Base-by-base conservation (phyloP, 345 rosid genomes). In the Murraya paniculata region DNA sequence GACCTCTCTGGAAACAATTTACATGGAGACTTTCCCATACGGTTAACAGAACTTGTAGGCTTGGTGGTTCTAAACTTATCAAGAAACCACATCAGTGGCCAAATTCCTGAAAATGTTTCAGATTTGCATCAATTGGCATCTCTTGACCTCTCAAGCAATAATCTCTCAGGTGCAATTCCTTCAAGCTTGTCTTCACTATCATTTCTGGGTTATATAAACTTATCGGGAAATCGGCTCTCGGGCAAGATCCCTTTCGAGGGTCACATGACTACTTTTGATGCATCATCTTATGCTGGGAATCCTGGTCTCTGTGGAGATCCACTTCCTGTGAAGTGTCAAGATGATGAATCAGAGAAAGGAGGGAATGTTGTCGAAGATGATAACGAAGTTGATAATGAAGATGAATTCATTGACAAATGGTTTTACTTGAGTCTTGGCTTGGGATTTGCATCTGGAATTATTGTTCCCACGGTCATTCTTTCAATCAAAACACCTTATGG, bases 91-190 rank as follows among this genome's bases (percentile, higher is more conserved):
- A 76, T 87, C 55, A 48, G 5, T 0, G 87, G 87, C 53, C 50
- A 50, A 13, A 80, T 89, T 66, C 85, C 85, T 13, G 80, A 35
- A 69, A 84, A 76, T 68, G 81, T 89, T 45, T 86, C 87, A 2
- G 66, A 48, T 28, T 28, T 89, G 81, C 78, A 21, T 35, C 85
- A 86, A 58, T 64, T 89, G 68, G 45, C 75, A 22, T 87, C 90
- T 24, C 88, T 89, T 65, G 92, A 87, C 82, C 85, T 90, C 59
- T 86, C 91, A 57, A 80, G 80, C 64, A 89, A 88, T 59, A 58
- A 25, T 33, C 81, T 88, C 7, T 83, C 86, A 3, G 88, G 89
- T 62, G 61, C 77, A 57, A 85, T 86, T 66, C 93, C 91, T 41
- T 33, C 80, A 19, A 77, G 78, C 81, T 56, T 90, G 81, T n/a